Conservation (phyloP, 441 rosid genomes). For the Iberis amara region DNA sequence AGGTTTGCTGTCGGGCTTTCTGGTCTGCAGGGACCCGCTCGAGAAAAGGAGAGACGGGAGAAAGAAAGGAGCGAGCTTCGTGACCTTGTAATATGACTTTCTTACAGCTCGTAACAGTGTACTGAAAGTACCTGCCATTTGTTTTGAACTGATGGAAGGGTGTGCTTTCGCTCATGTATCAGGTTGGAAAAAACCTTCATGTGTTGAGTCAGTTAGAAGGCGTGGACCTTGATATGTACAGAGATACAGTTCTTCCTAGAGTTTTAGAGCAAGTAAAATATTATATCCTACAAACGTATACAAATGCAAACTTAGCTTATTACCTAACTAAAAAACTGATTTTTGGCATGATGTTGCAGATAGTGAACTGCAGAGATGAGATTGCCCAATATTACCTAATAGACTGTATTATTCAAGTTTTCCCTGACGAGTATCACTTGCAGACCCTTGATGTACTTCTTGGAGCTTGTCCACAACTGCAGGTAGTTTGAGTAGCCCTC, state of each 20-base stretch:
- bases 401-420: constrained; percentile 98
- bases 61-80: constrained; percentile 76
- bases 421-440: constrained; percentile 95
- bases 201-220: constrained; percentile 78
- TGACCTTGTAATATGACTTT: constrained; percentile 60
- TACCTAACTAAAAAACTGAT: too few species aligned
- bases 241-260: constrained; percentile 76
- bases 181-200: constrained; percentile 83
- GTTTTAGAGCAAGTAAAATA: constrained; percentile 57
- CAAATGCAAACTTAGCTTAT: too few species aligned
- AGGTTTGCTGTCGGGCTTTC: constrained; percentile 74
- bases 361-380: constrained; percentile 96
- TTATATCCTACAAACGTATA: too few species aligned
- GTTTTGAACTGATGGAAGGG: too few species aligned
- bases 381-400: constrained; percentile 88
- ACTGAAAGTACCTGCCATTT: constrained; percentile 16
- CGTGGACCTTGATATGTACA: constrained; percentile 62
- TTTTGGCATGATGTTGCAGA: constrained; percentile 38
- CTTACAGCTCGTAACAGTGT: constrained; percentile 30
- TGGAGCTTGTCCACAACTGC: constrained; percentile 94
- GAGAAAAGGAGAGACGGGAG: constrained; percentile 75
- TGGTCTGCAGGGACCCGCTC: constrained; percentile 72
- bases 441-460: constrained; percentile 87
- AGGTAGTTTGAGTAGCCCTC: constrained; percentile 37
- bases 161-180: neutral